Base-by-base conservation (phyloP, 345 rosid genomes). In the Dipteronia dyeriana region DNA sequence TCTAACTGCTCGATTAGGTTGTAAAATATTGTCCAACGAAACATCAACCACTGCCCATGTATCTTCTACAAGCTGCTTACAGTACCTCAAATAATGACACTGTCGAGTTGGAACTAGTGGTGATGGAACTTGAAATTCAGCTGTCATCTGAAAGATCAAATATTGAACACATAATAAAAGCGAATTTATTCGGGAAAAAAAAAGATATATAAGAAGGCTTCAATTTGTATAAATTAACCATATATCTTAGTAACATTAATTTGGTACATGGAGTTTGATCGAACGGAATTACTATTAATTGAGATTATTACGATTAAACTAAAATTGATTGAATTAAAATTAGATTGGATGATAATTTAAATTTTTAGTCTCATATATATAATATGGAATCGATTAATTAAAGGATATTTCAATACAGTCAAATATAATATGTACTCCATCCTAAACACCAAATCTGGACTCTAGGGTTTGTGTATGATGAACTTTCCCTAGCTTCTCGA, bases 31-130 rank as follows among this genome's bases (percentile, higher is more conserved):
- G 85, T 97, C 97, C 83, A 97, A 82, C 19, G 99, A 97, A 78
- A 91, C 91, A 78, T 97, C 99, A 25, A 92, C 99, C 70, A 97
- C 97, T 3, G 92, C 96, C 99, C 99, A 97, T 0, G 90, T 75
- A 56, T 91, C 92, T 2, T 94, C 97, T 5, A 78, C 84, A 34
- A 88, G 94, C 47, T 92, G 91, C 73, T 92, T 94, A 62, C 94
- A 92, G 68, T 92, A 92, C 68, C 99, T 89, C 11, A 84, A 89
- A 45, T 79, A 94, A 79, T 88, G 90, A 78, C 88, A 79, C 79
- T 92, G 91, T 1, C 99, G 86, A 13, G 94, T 90, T 1, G 99
- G 88, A 47, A 92, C 97, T 1, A 91, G 85, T 1, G 98, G 98
- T 7, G 98, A 82, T 7, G 90, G 92, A 5, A 97, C 86, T 84